Percentiles rank a stretch among this genome's conserved stretches.
Evolutionary conservation across 192 early-diverging fungal species (phyloP).

Genomic region (Podochytrium sp.): DNA sequence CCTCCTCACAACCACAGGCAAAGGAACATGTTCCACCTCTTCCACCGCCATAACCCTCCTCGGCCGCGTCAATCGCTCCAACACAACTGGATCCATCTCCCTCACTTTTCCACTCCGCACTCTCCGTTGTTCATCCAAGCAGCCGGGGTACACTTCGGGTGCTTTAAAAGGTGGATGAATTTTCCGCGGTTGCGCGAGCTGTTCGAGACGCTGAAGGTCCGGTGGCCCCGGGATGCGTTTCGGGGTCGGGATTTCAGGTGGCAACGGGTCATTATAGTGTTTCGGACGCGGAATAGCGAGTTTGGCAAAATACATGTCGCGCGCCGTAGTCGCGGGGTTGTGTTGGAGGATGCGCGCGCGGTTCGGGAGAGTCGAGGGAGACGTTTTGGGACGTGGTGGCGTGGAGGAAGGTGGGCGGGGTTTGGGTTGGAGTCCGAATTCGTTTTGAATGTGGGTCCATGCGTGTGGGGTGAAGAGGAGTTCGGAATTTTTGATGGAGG

Average conservation of each 20-base stretch:
- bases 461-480: slow-evolving; percentile 12
- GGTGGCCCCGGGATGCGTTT: slow-evolving; percentile 2
- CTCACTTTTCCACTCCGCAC: neutral
- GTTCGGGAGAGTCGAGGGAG: neutral
- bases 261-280: slow-evolving; percentile 26
- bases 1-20: neutral
- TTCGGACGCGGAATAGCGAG: slow-evolving; percentile 15
- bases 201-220: slow-evolving; percentile 11
- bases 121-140: neutral
- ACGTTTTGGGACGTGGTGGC: neutral
- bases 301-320: slow-evolving; percentile 19
- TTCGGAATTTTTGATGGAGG: slow-evolving; percentile 13
- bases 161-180: neutral
- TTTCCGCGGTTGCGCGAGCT: slow-evolving; percentile 3
- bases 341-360: neutral
- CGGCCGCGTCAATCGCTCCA: slow-evolving; percentile 9
- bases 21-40: neutral
- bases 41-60: neutral
- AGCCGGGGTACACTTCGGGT: neutral
- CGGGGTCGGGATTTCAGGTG: slow-evolving; percentile 21
- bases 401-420: neutral
- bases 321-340: too few species aligned
- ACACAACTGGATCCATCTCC: slow-evolving; percentile 25
- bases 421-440: neutral
- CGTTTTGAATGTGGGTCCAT: slow-evolving; percentile 2